These are phyloP conservation scores for Prosopis cineraria DNA, from an alignment of 306 rosid genomes.

Conservation along the genomic window DNA sequence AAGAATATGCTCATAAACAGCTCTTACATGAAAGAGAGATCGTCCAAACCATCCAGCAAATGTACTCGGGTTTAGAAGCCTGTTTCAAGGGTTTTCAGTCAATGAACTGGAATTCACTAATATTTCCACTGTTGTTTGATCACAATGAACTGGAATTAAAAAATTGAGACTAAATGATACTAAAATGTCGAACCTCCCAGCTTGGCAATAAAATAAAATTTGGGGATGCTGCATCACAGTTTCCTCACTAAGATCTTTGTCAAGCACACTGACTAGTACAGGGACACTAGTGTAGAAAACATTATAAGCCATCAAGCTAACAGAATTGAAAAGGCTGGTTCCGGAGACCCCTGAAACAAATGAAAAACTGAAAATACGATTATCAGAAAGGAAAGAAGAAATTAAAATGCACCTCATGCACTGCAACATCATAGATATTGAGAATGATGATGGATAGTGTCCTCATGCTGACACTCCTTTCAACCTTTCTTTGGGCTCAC, in stretches of 20 bases:
- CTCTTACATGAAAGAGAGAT: constrained; percentile 94
- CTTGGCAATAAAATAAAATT: constrained; percentile 98
- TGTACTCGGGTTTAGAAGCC: constrained; percentile 96
- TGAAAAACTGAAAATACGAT: constrained; percentile 77
- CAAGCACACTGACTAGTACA: constrained; percentile 90
- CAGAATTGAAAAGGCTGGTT: constrained; percentile 97
- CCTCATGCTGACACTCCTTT: constrained; percentile 11
- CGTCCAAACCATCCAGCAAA: constrained; percentile 99
- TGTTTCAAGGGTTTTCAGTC: constrained; percentile 44
- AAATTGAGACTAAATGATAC: constrained; percentile 27
- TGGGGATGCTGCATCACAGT: constrained; percentile 99
- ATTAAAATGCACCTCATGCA: constrained; percentile 1
- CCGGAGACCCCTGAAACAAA: constrained; percentile 99
- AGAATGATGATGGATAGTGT: constrained; percentile 2
- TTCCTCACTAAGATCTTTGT: constrained; percentile 96
- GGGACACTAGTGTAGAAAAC: constrained; percentile 99
- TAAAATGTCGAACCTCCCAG: constrained; percentile 74
- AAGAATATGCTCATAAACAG: constrained; percentile 30
- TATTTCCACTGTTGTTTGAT: background rate
- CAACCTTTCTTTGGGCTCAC: background rate
- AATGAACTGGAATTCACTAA: constrained; percentile 27
- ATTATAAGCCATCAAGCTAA: constrained; percentile 99
- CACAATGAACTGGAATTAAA: constrained; percentile 8
- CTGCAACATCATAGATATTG: constrained; percentile 18
- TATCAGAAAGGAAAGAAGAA: constrained; percentile 51